Evolutionary conservation across 2,329 filamentous ascomycete species (phyloP), one percentile per base, ranked within the genome.

Genomic region (Arthrinium phaeospermum): DNA sequence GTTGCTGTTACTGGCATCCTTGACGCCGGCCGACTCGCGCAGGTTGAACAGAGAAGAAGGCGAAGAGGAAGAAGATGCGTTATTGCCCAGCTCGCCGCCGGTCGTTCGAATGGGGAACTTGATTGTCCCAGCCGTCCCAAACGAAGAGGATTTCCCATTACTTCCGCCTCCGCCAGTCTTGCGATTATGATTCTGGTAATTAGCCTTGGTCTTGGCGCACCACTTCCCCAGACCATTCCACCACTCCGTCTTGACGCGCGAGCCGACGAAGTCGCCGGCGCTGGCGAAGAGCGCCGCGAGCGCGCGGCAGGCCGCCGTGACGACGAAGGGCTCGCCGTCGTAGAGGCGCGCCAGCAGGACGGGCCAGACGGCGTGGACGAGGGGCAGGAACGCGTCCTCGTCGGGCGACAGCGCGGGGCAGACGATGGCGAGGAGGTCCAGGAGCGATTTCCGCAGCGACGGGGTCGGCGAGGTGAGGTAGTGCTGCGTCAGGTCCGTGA

Each of bases 351-450:
- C 86, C 1, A 92, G 84, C 6, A 98, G 84, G 8, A 97, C 92
- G 0, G 95, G 95, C 96, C 96, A 99, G 10, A 98, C 86, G 3
- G 93, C 92, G 81, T 98, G 96, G 76, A 98, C 91, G 0, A 98
- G 87, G 0, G 96, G 96, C 1, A 99, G 84, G 80, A 98, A 98
- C 0, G 91, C 90, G 74, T 95, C 91, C 79, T 98, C 93, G 75
- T 98, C 91, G 4, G 86, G 86, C 0, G 92, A 89, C 3, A 99
- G 88, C 0, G 93, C 88, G 0, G 92, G 89, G 5, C 92, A 89
- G 3, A 94, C 92, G 0, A 91, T 94, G 37, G 88, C 85, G 16
- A 98, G 88, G 7, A 98, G 90, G 22, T 90, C 89, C 13, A 99
- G 89, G 4, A 99, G 87, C 0, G 92, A 94, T 44, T 91, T 91